Percentiles rank a stretch among this genome's conserved stretches.
phyloP scores from a whole-genome alignment of 2,329 filamentous ascomycete species.

The Hypoxylon sp. region DNA sequence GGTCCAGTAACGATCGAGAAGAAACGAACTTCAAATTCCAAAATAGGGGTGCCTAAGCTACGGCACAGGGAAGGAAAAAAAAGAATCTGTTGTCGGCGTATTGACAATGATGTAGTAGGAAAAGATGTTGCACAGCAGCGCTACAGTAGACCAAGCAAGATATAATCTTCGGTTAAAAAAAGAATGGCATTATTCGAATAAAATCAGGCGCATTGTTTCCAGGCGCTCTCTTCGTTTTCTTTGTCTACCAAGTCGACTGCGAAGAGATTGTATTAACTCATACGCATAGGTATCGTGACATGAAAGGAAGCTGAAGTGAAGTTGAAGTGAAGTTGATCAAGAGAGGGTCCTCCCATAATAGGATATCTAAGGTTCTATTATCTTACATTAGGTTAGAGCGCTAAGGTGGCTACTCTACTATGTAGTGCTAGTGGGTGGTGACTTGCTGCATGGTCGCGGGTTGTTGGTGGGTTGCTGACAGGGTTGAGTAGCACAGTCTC shows the following conservation, averaged over 20 bases:
- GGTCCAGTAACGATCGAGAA: slow-evolving; percentile 6
- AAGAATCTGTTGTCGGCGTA: slow-evolving; percentile 3
- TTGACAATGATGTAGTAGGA: slow-evolving; percentile 10
- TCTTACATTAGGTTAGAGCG: too few relatives aligned
- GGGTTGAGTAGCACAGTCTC: slow-evolving; percentile 20
- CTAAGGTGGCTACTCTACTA: too few relatives aligned
- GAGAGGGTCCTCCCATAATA: neutral
- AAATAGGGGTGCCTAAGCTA: neutral
- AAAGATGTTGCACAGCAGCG: slow-evolving; percentile 15
- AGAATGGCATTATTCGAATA: slow-evolving; percentile 38
- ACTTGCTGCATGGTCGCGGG: slow-evolving; percentile 3
- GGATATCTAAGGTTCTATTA: too few relatives aligned
- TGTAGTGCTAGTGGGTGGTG: too few relatives aligned
- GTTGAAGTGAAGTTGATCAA: neutral
- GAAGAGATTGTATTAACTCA: slow-evolving; percentile 8
- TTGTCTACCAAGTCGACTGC: slow-evolving; percentile 20
- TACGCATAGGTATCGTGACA: too few relatives aligned
- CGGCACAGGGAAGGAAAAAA: slow-evolving; percentile 6
- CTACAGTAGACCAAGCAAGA: slow-evolving; percentile 33
- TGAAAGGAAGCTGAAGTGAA: slow-evolving; percentile 16
- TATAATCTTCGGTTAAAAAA: too few relatives aligned
- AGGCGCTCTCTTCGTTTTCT: slow-evolving; percentile 10
- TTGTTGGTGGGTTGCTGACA: too few relatives aligned
- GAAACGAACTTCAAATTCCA: slow-evolving; percentile 1
- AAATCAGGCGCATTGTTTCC: slow-evolving; percentile 39